These are phyloP conservation scores for Mycena polygramma DNA, from an alignment of 768 basidiomycete genomes.

Conservation along the genomic window DNA sequence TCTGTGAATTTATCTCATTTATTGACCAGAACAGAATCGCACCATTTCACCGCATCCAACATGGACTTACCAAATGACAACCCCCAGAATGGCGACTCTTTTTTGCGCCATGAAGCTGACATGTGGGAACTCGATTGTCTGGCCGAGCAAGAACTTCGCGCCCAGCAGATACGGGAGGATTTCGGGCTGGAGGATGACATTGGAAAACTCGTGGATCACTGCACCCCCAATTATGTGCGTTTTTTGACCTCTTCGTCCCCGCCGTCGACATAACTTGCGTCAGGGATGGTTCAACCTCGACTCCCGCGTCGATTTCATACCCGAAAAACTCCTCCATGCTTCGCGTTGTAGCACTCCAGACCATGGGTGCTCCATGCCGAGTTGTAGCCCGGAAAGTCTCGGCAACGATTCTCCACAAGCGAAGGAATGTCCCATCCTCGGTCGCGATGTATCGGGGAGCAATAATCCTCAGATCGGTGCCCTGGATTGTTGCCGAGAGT, in stretches of 20 bases:
- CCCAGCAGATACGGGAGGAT: constrained; percentile 15
- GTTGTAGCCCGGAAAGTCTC: no score
- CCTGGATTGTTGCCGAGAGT: no score
- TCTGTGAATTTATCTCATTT: background rate
- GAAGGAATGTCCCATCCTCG: no score
- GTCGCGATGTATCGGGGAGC: background rate
- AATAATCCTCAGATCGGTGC: background rate
- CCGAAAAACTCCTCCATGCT: background rate
- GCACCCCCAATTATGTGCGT: background rate
- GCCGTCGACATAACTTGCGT: background rate
- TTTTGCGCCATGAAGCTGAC: constrained; percentile 8
- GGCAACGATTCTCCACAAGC: no score
- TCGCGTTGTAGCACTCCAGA: background rate
- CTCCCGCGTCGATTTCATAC: background rate
- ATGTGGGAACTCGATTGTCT: constrained; percentile 15
- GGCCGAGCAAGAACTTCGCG: constrained; percentile 5
- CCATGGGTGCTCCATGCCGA: no score
- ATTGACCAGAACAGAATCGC: background rate
- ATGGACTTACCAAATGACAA: background rate
- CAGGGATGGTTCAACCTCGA: constrained; percentile 3
- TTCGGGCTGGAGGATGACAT: constrained; percentile 19
- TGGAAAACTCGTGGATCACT: constrained; percentile 4
- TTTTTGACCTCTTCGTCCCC: background rate
- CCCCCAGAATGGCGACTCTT: background rate
- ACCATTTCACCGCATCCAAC: background rate